Evolutionary conservation across 345 rosid species (phyloP).

Genomic region (Lenwebbia sp.): DNA sequence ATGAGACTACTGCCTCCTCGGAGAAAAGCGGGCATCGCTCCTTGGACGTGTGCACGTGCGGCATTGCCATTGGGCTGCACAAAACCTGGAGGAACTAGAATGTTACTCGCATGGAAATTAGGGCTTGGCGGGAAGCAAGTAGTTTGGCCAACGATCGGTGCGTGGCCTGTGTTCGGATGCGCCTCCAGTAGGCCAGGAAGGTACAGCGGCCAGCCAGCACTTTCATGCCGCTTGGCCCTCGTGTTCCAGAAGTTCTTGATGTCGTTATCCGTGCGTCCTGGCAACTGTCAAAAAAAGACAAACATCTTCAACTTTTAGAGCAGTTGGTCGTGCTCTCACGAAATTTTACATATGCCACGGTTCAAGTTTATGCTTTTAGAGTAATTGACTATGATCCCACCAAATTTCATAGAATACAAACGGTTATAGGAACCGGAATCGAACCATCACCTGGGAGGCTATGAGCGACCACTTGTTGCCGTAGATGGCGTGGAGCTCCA

Average conservation of each 20-base stretch:
- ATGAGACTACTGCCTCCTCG: not conserved
- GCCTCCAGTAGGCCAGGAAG: not conserved
- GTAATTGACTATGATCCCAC: not conserved
- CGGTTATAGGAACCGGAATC: not conserved
- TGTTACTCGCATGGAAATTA: not conserved
- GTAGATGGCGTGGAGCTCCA: constrained; percentile 5
- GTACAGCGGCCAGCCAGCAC: constrained; percentile 3
- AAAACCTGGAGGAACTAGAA: not conserved
- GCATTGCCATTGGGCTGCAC: not conserved
- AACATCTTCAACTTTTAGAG: not conserved
- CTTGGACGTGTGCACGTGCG: not conserved
- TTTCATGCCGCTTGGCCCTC: constrained; percentile 1
- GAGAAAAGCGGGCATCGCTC: not conserved
- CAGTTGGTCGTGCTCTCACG: too few relatives aligned
- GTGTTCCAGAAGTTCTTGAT: constrained; percentile 13
- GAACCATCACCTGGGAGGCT: constrained; percentile 4
- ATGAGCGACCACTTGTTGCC: constrained; percentile 14
- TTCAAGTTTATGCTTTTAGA: not conserved
- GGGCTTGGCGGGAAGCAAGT: not conserved
- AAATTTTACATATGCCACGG: too few relatives aligned
- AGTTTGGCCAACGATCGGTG: not conserved
- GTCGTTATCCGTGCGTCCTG: constrained; percentile 13
- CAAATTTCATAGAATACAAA: not conserved
- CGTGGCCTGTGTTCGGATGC: not conserved
- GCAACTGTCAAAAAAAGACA: not conserved